A percentile compares a stretch with the other conserved stretches of the same genome.
phyloP scores from a whole-genome alignment of 805 yeast species.

The Pichia occidentalis region DNA sequence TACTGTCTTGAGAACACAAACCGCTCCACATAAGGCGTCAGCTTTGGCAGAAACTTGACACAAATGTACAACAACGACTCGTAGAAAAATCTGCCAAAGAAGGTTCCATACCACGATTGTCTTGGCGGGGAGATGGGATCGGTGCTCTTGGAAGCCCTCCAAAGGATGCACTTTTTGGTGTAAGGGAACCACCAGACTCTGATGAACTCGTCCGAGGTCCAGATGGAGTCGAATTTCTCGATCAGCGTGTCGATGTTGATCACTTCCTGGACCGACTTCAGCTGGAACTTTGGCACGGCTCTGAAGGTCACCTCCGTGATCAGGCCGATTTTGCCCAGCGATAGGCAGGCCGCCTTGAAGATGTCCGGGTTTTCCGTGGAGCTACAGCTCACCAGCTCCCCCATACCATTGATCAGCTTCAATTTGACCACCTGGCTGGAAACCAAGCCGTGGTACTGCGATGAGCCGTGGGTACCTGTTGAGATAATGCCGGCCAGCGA shows the following conservation, averaged over 20 bases:
- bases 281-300: constrained; percentile 75
- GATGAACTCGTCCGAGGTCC: constrained; percentile 87
- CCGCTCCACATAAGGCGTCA: constrained; percentile 79
- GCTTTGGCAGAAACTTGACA: constrained; percentile 61
- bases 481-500: constrained; percentile 93
- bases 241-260: constrained; percentile 70
- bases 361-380: constrained; percentile 54
- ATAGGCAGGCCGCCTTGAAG: constrained; percentile 76
- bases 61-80: constrained; percentile 75
- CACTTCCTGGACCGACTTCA: constrained; percentile 76
- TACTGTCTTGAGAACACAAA: constrained; percentile 83
- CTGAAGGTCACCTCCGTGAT: constrained; percentile 82
- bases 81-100: constrained; percentile 70
- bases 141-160: constrained; percentile 80
- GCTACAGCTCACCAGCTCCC: constrained; percentile 63
- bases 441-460: constrained; percentile 86
- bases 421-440: constrained; percentile 81
- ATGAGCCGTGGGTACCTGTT: constrained; percentile 95
- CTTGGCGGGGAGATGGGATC: constrained; percentile 60
- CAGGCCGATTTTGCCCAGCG: constrained; percentile 88
- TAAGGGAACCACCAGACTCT: constrained; percentile 99
- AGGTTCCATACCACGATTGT: constrained; percentile 80
- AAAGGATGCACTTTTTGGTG: constrained; percentile 72
- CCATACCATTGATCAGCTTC: constrained; percentile 68
- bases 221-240: constrained; percentile 65